Evolutionary conservation across 345 rosid genomes (phyloP).

Genomic region (Rhodamnia rubescens): DNA sequence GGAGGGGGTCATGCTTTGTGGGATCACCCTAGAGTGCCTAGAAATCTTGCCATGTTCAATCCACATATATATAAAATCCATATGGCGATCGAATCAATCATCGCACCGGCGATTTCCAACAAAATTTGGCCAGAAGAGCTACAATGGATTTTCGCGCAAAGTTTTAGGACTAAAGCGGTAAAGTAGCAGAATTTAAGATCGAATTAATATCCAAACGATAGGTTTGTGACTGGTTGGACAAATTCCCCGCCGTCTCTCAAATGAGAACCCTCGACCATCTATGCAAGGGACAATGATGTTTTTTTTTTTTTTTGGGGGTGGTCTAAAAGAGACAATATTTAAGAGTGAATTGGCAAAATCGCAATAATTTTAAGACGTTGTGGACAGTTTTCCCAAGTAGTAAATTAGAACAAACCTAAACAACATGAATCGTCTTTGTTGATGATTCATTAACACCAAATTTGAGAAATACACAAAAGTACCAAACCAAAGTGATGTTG

Average conservation of each 20-base stretch:
- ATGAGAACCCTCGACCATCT: background rate
- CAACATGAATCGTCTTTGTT: background rate
- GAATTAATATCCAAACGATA: background rate
- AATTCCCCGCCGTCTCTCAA: fast-evolving
- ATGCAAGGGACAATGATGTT: background rate
- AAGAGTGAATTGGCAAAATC: too few species aligned
- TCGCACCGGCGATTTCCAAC: too few species aligned
- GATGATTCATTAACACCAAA: background rate
- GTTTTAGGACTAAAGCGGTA: background rate
- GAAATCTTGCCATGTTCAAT: background rate
- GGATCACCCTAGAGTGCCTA: background rate
- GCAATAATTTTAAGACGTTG: too few species aligned
- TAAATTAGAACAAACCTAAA: background rate
- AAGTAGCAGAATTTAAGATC: background rate
- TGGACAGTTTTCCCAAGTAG: too few species aligned
- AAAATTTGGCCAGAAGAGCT: background rate
- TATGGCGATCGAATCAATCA: too few species aligned
- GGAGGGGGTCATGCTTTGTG: background rate
- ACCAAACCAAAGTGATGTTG: background rate
- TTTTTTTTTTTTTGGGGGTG: too few species aligned
- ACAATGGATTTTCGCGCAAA: background rate
- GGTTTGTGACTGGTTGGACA: background rate
- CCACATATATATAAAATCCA: background rate
- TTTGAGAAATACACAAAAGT: background rate
- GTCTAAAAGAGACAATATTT: too few species aligned